Evolutionary conservation across 805 yeast genomes (phyloP), one percentile per base, ranked within the genome.

Genomic region (Phaffomyces antillensis): DNA sequence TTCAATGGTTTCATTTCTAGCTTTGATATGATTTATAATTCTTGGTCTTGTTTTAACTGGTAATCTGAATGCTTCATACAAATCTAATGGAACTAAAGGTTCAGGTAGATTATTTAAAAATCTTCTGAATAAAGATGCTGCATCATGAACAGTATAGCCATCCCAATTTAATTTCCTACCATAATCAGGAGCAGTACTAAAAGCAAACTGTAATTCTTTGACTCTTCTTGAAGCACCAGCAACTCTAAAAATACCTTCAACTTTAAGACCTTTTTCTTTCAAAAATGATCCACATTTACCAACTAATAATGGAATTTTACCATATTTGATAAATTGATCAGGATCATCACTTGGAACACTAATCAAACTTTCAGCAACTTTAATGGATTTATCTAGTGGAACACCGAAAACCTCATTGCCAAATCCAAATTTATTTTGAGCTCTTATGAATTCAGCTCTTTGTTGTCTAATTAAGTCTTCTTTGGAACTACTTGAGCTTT

Each of bases 91-190:
- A 18, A 93, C 81, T 45, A 93, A 72, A 0, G 98, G 98, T 58
- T 93, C 98, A 1, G 96, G 95, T 45, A 93, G 73, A 38, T 88
- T 81, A 58, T 89, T 88, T 50, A 93, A 71, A 61, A 77, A 93
- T 45, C 99, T 72, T 60, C 98, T 75, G 46, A 93, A 75, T 20
- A 93, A 71, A 17, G 93, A 86, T 2, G 98, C 96, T 1, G 96
- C 97, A 64, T 93, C 99, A 66, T 93, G 99, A 12, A 91, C 97
- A 1, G 89, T 87, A 65, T 79, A 93, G 0, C 95, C 91, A 40
- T 86, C 89, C 99, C 98, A 93, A 31, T 55, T 56, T 38, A 90
- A 73, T 53, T 83, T 84, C 41, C 88, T 77, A 16, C 99, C 99
- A 61, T 84, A 93, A 48, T 79, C 80, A 0, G 99, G 98, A 2